Evolutionary conservation across 2,329 filamentous ascomycete species (phyloP), one percentile per base, ranked within the genome.

Genomic region (Arthrobotrys musiformis): DNA sequence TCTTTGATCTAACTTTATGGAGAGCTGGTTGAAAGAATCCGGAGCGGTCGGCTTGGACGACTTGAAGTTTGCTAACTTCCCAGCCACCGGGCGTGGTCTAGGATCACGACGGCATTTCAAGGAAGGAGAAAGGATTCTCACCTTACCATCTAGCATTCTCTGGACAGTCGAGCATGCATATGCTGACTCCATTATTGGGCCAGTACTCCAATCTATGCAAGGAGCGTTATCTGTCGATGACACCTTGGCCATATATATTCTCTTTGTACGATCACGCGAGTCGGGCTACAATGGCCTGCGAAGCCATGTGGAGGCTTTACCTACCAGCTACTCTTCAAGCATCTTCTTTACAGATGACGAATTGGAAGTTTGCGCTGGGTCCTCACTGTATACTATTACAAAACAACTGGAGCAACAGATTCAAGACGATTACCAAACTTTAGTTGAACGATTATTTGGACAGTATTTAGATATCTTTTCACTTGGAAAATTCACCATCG

Each of bases 261-360:
- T 83, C 79, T 82, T 83, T 79, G 80, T 83, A 69, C 80, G 80
- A 77, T 83, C 82, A 78, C 81, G 82, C 56, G 80, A 81, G 74
- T 81, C 80, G 60, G 81, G 81, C 78, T 83, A 83, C 74, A 79
- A 82, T 79, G 82, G 80, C 15, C 48, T 54, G 48, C 48, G 48
- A 54, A 54, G 48, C 11, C 82, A 83, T 80, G 74, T 83, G 50
- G 80, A 80, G 35, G 81, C 79, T 70, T 70, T 83, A 50, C 82
- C 82, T 72, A 68, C 77, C 52, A 82, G 78, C 70, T 83, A 83
- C 80, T 81, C 81, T 67, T 81, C 81, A 74, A 83, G 82, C 78
- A 82, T 83, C 72, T 83, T 83, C 74, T 83, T 83, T 78, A 79
- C 79, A 6, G 79, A 83, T 9, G 81, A 82, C 26, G 82, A 83